Conservation (phyloP, 108 stramenopile species). For the Aurantiochytrium sp. region DNA sequence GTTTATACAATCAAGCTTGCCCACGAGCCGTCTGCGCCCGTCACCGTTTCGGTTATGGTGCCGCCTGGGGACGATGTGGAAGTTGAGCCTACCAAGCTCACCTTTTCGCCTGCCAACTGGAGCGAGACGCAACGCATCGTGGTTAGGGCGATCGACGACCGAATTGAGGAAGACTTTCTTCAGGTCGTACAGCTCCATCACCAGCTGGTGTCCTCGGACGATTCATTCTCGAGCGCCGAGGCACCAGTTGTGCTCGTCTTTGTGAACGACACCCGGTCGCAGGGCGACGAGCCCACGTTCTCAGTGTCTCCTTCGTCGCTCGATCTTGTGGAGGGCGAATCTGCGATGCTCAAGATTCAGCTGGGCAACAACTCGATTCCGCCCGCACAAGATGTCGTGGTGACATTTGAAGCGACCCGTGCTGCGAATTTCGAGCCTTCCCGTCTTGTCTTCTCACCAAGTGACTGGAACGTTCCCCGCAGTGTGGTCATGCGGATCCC, state of each 20-base stretch:
- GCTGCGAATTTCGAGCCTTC: neutral
- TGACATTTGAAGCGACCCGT: neutral
- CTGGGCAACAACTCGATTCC: neutral
- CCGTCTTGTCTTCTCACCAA: neutral
- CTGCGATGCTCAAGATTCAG: neutral
- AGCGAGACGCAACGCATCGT: neutral
- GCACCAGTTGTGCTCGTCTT: neutral
- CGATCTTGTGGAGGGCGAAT: neutral
- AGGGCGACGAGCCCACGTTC: neutral
- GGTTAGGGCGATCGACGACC: neutral
- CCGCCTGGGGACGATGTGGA: neutral
- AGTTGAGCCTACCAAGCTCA: neutral
- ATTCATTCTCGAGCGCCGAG: neutral
- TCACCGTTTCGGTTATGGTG: neutral
- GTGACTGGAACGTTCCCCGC: neutral
- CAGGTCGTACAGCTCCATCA: constrained; percentile 6
- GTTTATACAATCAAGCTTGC: neutral
- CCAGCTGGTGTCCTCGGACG: neutral
- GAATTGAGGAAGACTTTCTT: neutral
- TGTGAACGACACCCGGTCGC: neutral
- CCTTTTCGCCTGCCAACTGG: neutral
- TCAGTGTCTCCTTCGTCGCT: neutral
- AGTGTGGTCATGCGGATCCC: neutral
- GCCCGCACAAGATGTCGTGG: neutral
- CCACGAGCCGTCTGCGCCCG: neutral